Evolutionary conservation across 208 protist genomes (phyloP).

Genomic region (Phytomonas sp.): DNA sequence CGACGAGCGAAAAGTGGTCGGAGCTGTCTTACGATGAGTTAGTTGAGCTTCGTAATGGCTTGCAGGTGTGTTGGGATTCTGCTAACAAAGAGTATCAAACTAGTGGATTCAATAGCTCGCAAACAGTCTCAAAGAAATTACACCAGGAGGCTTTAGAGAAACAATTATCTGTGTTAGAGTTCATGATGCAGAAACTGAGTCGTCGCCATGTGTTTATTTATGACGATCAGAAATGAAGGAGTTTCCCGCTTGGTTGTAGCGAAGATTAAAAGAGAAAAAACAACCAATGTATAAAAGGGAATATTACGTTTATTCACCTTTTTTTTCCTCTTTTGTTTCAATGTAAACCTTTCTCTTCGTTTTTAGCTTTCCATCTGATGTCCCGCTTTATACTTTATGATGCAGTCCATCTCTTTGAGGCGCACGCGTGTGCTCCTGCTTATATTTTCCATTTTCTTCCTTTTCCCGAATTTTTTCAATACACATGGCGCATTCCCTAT

Average conservation of each 20-base stretch:
- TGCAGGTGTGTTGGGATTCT: conserved; percentile 86
- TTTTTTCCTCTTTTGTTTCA: conserved; percentile 11
- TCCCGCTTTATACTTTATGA: background rate
- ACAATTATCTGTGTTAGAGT: conserved; percentile 79
- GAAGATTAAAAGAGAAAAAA: conserved; percentile 3
- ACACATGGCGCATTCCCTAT: background rate
- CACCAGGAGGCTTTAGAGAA: conserved; percentile 75
- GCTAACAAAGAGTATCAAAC: conserved; percentile 92
- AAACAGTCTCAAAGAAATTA: conserved; percentile 82
- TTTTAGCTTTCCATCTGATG: background rate
- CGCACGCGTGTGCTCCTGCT: background rate
- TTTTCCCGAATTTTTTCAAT: conserved; percentile 1
- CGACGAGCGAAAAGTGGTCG: conserved; percentile 65
- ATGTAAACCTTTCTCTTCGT: background rate
- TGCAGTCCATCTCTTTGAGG: background rate
- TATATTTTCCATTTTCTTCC: background rate
- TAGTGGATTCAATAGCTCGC: conserved; percentile 85
- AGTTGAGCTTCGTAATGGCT: conserved; percentile 60
- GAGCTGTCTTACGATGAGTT: conserved; percentile 75
- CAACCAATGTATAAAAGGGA: background rate
- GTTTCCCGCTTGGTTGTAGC: background rate
- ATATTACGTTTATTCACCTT: conserved; percentile 11
- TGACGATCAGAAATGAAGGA: conserved; percentile 59
- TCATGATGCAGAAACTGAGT: conserved; percentile 82
- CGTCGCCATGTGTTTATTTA: conserved; percentile 80